phyloP scores from a whole-genome alignment of 345 rosid genomes.

The Raphanus sativus region DNA sequence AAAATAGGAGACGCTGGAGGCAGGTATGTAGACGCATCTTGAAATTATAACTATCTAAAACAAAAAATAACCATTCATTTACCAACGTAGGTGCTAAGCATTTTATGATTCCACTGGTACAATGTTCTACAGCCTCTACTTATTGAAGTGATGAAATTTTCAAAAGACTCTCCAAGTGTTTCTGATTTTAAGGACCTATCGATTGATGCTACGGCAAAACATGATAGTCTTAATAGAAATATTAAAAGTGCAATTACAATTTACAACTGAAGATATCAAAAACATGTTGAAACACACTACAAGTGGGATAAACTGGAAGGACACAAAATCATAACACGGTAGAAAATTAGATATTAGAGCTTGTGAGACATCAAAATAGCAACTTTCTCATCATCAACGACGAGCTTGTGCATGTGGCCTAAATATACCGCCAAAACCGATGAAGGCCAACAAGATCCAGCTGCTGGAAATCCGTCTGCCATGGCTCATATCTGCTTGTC shows the following conservation, averaged over 20 bases:
- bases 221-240: neutral
- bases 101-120: neutral
- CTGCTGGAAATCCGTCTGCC: constrained; percentile 15
- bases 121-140: neutral
- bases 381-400: neutral
- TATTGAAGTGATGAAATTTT: neutral
- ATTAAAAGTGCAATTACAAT: neutral
- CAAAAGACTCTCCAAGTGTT: neutral
- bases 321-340: constrained; percentile 5
- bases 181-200: neutral
- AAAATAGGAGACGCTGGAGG: neutral
- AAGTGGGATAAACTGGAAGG: neutral
- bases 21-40: neutral
- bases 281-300: constrained; percentile 9
- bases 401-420: neutral
- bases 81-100: neutral
- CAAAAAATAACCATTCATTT: neutral
- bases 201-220: neutral
- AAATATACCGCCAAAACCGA: constrained; percentile 15
- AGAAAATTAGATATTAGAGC: constrained; percentile 9
- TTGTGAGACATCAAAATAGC: constrained; percentile 8
- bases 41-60: neutral
- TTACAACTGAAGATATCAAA: constrained; percentile 15
- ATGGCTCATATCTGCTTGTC: constrained; percentile 13
- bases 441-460: constrained; percentile 13